These are phyloP conservation scores for Leccinum broughii DNA, from an alignment of 768 basidiomycete genomes.

Conservation along the genomic window DNA sequence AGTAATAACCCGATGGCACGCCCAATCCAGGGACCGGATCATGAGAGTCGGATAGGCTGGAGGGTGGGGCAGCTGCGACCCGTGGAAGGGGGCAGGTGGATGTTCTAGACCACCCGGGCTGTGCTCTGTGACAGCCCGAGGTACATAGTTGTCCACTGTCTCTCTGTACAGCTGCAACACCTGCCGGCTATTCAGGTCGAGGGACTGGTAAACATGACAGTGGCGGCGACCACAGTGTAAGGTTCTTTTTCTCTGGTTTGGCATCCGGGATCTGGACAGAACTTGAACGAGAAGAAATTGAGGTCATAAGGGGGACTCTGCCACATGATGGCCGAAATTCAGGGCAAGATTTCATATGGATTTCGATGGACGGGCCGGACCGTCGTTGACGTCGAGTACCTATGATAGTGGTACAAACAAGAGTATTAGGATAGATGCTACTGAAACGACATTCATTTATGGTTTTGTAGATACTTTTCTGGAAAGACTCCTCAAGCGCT, in stretches of 20 bases:
- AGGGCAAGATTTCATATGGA: background rate
- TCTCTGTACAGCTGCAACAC: background rate
- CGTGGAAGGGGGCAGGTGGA: background rate
- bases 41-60: background rate
- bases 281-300: background rate
- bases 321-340: background rate
- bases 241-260: background rate
- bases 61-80: background rate
- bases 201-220: no score
- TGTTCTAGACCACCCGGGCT: background rate
- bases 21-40: background rate
- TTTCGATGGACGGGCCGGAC: background rate
- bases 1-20: background rate
- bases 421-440: background rate
- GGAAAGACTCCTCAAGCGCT: constrained; percentile 66
- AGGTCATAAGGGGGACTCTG: background rate
- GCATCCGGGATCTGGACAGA: background rate
- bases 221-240: background rate
- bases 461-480: constrained; percentile 40
- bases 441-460: constrained; percentile 8
- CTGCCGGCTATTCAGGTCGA: background rate
- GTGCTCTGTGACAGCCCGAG: background rate
- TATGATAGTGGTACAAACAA: constrained; percentile 4
- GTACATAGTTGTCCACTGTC: background rate
- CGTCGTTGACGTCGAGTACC: no score